Evolutionary conservation across 73 alveolate species (phyloP).

Genomic region (Paramecium octaurelia): DNA sequence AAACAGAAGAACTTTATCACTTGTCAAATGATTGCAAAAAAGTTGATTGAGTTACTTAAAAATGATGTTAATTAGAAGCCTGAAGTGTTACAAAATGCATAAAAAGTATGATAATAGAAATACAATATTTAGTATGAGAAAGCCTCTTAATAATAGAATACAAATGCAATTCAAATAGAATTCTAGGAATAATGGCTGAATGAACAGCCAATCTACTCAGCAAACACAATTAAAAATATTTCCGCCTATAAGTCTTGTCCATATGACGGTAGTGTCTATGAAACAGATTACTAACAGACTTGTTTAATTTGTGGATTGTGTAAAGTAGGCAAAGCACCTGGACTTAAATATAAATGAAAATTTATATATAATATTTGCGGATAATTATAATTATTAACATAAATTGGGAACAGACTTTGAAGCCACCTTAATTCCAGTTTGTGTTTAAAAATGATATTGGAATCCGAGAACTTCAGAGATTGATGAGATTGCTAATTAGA

Average conservation of each 20-base stretch:
- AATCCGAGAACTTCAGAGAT: conserved; percentile 75
- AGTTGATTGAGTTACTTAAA: conserved; percentile 39
- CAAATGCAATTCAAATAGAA: conserved; percentile 43
- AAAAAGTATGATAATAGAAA: neutral
- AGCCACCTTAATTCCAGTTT: too few species aligned
- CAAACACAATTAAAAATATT: neutral
- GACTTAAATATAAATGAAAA: neutral
- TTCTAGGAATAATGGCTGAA: conserved; percentile 49
- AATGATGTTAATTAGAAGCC: conserved; percentile 41
- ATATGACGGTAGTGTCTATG: conserved; percentile 6
- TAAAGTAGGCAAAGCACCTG: neutral
- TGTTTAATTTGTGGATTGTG: conserved; percentile 10
- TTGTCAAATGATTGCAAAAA: conserved; percentile 48
- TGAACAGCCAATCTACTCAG: neutral
- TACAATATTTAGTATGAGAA: neutral
- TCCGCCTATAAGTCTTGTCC: neutral
- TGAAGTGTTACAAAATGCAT: conserved; percentile 62
- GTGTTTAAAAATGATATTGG: too few species aligned
- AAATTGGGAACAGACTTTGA: neutral
- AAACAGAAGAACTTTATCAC: conserved; percentile 51
- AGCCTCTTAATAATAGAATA: conserved; percentile 5
- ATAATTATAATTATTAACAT: neutral
- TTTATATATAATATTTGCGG: neutral
- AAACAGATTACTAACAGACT: neutral
- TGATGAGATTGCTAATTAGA: conserved; percentile 80